These are phyloP conservation scores for Nemania diffusa DNA, from an alignment of 2,329 filamentous ascomycete species.

Conservation along the genomic window DNA sequence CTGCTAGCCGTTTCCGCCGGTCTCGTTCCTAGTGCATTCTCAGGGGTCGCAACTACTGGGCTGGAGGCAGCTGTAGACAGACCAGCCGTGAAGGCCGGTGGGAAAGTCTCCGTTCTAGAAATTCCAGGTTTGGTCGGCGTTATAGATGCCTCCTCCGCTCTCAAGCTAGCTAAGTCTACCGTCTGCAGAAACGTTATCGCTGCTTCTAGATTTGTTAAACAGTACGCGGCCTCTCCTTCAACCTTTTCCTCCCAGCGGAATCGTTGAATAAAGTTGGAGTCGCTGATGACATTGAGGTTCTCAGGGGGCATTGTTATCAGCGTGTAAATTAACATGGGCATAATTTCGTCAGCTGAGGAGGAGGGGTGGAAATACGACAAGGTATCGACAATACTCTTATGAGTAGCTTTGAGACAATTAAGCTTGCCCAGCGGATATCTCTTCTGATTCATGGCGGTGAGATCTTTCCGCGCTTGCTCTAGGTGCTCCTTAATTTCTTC, in stretches of 20 bases:
- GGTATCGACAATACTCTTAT: conserved; percentile 95
- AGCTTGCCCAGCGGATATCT: conserved; percentile 92
- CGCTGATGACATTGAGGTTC: conserved; percentile 89
- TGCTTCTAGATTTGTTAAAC: conserved; percentile 93
- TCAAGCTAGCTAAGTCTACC: conserved; percentile 89
- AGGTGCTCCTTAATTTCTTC: conserved; percentile 79
- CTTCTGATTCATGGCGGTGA: conserved; percentile 85
- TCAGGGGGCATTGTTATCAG: conserved; percentile 91
- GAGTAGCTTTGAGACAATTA: conserved; percentile 85
- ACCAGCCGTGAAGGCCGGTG: conserved; percentile 64
- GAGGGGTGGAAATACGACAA: conserved; percentile 74
- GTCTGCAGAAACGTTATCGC: conserved; percentile 95
- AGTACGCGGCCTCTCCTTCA: conserved; percentile 94
- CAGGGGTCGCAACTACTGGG: conserved; percentile 49
- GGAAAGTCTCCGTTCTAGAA: conserved; percentile 65
- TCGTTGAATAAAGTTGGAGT: conserved; percentile 91
- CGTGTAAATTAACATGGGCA: conserved; percentile 96
- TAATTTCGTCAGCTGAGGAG: conserved; percentile 95
- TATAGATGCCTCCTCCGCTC: conserved; percentile 79
- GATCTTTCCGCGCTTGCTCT: conserved; percentile 73
- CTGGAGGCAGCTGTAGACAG: conserved; percentile 50
- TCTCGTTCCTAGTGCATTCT: conserved; percentile 48
- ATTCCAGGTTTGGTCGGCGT: conserved; percentile 71
- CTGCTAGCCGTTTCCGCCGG: conserved; percentile 53
- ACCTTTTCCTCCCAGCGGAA: conserved; percentile 89